These are phyloP conservation scores for Entomortierella lignicola DNA, from an alignment of 192 early-diverging fungal species.

Conservation along the genomic window DNA sequence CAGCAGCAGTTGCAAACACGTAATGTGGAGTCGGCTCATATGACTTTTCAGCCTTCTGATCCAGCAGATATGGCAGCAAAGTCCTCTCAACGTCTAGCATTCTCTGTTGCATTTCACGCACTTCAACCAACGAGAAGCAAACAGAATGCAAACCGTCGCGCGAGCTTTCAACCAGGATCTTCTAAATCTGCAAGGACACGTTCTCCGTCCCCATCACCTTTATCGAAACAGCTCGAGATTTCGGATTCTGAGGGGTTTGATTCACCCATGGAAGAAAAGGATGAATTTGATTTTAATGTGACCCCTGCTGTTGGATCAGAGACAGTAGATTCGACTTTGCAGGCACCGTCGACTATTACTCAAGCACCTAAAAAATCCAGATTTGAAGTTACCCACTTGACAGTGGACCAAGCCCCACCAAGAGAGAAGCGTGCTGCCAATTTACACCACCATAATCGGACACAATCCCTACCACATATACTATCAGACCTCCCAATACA, in stretches of 20 bases:
- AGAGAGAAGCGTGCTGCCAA: neutral
- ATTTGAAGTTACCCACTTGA: no score
- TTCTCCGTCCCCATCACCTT: constrained; percentile 29
- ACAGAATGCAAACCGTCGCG: neutral
- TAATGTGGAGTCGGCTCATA: neutral
- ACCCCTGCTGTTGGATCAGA: neutral
- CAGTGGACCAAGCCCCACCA: no score
- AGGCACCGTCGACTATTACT: neutral
- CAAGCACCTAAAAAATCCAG: no score
- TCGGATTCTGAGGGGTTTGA: constrained; percentile 16
- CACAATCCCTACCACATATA: constrained; percentile 8
- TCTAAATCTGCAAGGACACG: constrained; percentile 5
- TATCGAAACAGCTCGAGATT: constrained; percentile 26
- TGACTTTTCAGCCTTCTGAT: neutral
- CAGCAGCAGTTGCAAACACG: neutral
- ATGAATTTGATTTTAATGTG: constrained; percentile 2
- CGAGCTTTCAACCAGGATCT: neutral
- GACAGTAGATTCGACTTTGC: neutral
- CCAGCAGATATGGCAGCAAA: neutral
- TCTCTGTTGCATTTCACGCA: constrained; percentile 18
- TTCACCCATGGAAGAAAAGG: constrained; percentile 25
- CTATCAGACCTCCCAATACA: neutral
- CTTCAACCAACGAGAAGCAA: constrained; percentile 21
- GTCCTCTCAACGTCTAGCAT: neutral
- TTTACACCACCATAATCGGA: constrained; percentile 7